Base-by-base conservation (phyloP, 257 asterid genomes). In the Coffea canephora region DNA sequence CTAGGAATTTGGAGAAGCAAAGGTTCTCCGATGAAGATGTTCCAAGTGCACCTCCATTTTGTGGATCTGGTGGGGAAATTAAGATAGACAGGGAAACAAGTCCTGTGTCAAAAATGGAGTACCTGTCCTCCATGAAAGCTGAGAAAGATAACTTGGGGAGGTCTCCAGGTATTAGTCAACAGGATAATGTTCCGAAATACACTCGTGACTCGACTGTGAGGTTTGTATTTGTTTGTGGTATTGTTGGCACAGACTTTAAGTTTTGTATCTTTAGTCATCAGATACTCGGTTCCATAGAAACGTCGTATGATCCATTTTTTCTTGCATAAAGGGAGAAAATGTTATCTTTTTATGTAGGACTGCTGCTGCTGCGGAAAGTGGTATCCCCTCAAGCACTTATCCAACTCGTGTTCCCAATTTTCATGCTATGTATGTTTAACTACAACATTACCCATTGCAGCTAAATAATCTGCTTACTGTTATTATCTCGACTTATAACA, bases 11-110 rank as follows among this genome's bases (percentile, higher is more conserved):
- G 78, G 81, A 71, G 69, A 80, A 78, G 46, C 82, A 77, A 65
- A 80, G 50, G 72, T 57, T 80, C 54, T 74, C 79, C 57, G 88
- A 88, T 65, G 89, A 87, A 77, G 91, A 87, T 82, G 55, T 86
- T 55, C 89, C 91, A 64, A 88, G 89, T 84, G 91, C 91, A 48
- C 91, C 91, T 72, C 91, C 91, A 39, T 79, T 88, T 77, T 71
- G 85, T 86, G 86, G 84, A 64, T 71, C 87, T 74, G 74, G 84
- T 76, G 83, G 76, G 12, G 89, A 88, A 73, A 84, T 84, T 76
- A 82, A 84, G 80, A 81, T 71, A 18, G 88, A 73, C 36, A 71
- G 55, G 59, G 91, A 77, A 18, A 71, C 75, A 55, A 57, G 62
- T 83, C 79, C 86, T 25, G 71, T 84, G 70, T 70, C 83, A 41